Evolutionary conservation across 129 eudicot genomes (phyloP).

Genomic region (Mikania micrantha): DNA sequence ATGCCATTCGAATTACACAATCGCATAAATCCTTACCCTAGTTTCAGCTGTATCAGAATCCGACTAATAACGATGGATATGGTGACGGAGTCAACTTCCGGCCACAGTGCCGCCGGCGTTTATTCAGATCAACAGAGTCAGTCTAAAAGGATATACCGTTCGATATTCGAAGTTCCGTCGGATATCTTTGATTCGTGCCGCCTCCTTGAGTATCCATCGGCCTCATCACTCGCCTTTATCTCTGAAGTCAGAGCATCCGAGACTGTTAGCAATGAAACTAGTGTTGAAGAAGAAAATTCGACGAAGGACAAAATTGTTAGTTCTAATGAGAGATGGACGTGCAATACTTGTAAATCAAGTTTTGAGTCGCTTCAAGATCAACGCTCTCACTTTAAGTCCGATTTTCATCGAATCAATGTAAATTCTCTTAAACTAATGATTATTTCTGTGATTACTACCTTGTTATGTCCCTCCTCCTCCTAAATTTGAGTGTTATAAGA

Average conservation of each 20-base stretch:
- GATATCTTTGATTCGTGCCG: conserved; percentile 72
- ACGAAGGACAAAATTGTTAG: conserved; percentile 11
- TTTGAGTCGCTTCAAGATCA: conserved; percentile 84
- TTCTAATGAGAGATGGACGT: conserved; percentile 57
- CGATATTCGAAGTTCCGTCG: conserved; percentile 71
- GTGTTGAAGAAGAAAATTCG: not conserved
- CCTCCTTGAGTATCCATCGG: conserved; percentile 46
- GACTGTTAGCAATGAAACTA: conserved; percentile 1
- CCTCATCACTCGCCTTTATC: conserved; percentile 12
- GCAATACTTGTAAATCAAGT: conserved; percentile 65
- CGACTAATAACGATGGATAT: conserved; percentile 18
- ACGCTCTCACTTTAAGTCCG: conserved; percentile 89
- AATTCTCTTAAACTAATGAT: not conserved
- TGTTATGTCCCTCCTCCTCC: not conserved
- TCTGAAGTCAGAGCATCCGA: conserved; percentile 15
- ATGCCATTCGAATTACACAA: conserved; percentile 9
- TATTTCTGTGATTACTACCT: not conserved
- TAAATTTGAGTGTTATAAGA: not conserved
- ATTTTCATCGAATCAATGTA: conserved; percentile 89
- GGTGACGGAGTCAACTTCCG: conserved; percentile 16
- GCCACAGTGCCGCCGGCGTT: conserved; percentile 16
- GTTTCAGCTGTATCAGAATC: not conserved
- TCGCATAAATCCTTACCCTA: conserved; percentile 8
- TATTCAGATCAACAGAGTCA: conserved; percentile 12
- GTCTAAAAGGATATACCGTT: conserved; percentile 38